phyloP scores from a whole-genome alignment of 768 basidiomycete species.

The Termitomyces sp. region DNA sequence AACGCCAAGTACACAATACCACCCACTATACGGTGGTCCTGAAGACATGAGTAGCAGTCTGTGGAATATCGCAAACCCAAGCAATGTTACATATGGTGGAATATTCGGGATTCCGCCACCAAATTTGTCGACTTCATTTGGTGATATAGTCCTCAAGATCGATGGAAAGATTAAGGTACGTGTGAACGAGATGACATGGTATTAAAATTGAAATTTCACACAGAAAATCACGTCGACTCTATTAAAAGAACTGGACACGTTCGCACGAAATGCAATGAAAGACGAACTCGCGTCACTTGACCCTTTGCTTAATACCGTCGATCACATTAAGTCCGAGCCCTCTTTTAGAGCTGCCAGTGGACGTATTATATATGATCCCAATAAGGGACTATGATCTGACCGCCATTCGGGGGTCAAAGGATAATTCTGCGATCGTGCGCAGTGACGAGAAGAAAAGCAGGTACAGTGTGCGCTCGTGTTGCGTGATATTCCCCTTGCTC shows the following conservation, averaged over 20 bases:
- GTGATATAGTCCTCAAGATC: conserved; percentile 73
- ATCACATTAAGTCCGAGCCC: background rate
- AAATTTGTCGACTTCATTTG: conserved; percentile 53
- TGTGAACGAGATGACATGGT: conserved; percentile 14
- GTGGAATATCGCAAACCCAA: conserved; percentile 67
- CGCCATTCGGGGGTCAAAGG: background rate
- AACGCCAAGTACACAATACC: conserved; percentile 11
- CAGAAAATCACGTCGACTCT: conserved; percentile 82
- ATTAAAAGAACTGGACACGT: conserved; percentile 79
- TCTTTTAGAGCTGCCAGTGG: conserved; percentile 1
- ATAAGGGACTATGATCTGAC: conserved; percentile 7
- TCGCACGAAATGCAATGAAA: conserved; percentile 75
- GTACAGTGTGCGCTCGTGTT: background rate
- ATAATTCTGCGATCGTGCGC: background rate
- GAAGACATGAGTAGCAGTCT: conserved; percentile 46
- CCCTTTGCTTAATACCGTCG: conserved; percentile 49
- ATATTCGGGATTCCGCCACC: conserved; percentile 39
- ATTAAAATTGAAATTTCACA: conserved; percentile 19
- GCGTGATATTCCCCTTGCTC: background rate
- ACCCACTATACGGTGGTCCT: conserved; percentile 7
- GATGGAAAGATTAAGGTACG: conserved; percentile 79
- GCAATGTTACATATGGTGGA: conserved; percentile 23
- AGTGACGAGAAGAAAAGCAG: background rate
- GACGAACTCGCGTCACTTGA: conserved; percentile 81
- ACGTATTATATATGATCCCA: conserved; percentile 7